A percentile compares a stretch with the other conserved stretches of the same genome.
phyloP scores from a whole-genome alignment of 139 green algal species.

The Coccomyxa sp. region DNA sequence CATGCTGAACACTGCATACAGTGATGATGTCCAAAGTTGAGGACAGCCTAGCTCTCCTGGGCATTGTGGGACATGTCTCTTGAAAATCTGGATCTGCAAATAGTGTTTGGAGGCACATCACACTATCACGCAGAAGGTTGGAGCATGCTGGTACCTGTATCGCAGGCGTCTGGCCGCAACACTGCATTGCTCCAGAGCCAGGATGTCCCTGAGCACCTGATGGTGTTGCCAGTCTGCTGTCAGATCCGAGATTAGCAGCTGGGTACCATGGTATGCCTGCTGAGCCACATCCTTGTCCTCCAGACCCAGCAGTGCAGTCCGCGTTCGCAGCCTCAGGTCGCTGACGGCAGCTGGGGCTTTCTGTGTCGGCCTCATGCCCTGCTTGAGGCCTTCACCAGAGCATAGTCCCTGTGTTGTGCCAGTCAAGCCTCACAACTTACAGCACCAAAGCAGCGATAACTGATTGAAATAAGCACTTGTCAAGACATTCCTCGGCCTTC shows the following conservation, averaged over 20 bases:
- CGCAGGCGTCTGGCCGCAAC: slow-evolving; percentile 4
- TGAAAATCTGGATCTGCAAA: background rate
- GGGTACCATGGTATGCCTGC: slow-evolving; percentile 2
- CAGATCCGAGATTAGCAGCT: background rate
- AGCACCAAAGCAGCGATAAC: background rate
- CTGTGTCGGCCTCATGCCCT: slow-evolving; percentile 7
- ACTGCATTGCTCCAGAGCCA: background rate
- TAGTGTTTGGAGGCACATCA: background rate
- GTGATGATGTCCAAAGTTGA: background rate
- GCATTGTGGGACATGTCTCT: background rate
- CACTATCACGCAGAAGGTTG: background rate
- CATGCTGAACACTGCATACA: background rate
- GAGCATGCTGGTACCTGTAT: slow-evolving; percentile 11
- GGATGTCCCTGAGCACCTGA: slow-evolving; percentile 5
- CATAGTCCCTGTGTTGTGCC: background rate
- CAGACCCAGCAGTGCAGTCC: slow-evolving; percentile 12
- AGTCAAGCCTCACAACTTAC: background rate
- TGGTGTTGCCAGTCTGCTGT: background rate
- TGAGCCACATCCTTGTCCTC: slow-evolving; percentile 15
- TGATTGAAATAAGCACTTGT: background rate
- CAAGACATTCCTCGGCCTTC: background rate
- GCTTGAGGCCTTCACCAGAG: background rate
- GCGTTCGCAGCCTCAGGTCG: slow-evolving; percentile 11
- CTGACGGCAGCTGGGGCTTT: background rate
- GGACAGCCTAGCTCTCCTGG: background rate